phyloP scores from a whole-genome alignment of 805 yeast species.

The Yamadazyma paraphyllophila region DNA sequence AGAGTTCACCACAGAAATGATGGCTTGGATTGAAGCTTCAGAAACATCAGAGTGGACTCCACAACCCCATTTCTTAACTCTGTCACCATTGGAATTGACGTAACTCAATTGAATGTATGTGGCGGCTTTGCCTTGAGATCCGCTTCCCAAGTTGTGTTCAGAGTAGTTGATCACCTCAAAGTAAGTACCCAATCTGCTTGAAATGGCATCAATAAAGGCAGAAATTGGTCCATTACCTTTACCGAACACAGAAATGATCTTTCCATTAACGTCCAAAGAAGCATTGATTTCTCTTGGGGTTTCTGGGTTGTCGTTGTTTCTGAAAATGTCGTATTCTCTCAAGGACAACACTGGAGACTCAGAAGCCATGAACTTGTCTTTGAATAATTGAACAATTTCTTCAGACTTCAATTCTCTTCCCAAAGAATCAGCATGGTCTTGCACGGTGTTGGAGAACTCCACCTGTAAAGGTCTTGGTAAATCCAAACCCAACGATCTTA shows the following conservation, averaged over 20 bases:
- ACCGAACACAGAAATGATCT: slow-evolving; percentile 43
- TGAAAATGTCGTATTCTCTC: slow-evolving; percentile 47
- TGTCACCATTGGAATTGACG: slow-evolving; percentile 35
- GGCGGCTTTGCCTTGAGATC: slow-evolving; percentile 71
- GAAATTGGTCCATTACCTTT: slow-evolving; percentile 80
- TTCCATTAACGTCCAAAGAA: slow-evolving; percentile 20
- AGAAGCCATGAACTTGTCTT: slow-evolving; percentile 48
- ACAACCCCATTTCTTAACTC: slow-evolving; percentile 41
- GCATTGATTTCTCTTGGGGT: slow-evolving; percentile 51
- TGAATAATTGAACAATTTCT: slow-evolving; percentile 61
- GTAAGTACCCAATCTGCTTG: slow-evolving; percentile 48
- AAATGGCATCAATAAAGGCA: slow-evolving; percentile 63
- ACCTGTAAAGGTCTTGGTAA: slow-evolving; percentile 72
- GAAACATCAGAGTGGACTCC: slow-evolving; percentile 44
- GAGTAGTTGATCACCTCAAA: slow-evolving; percentile 65
- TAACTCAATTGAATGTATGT: slow-evolving; percentile 60
- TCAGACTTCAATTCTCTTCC: slow-evolving; percentile 70
- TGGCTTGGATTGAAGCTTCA: slow-evolving; percentile 56
- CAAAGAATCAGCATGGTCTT: slow-evolving; percentile 56
- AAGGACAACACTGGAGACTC: slow-evolving; percentile 29
- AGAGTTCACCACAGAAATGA: slow-evolving; percentile 54
- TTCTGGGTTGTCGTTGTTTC: slow-evolving; percentile 23
- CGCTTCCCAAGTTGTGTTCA: slow-evolving; percentile 73
- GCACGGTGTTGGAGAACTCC: slow-evolving; percentile 63
- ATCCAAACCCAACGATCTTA: slow-evolving; percentile 68